Conservation (phyloP, 345 rosid genomes). For the Rhodamnia argentea region DNA sequence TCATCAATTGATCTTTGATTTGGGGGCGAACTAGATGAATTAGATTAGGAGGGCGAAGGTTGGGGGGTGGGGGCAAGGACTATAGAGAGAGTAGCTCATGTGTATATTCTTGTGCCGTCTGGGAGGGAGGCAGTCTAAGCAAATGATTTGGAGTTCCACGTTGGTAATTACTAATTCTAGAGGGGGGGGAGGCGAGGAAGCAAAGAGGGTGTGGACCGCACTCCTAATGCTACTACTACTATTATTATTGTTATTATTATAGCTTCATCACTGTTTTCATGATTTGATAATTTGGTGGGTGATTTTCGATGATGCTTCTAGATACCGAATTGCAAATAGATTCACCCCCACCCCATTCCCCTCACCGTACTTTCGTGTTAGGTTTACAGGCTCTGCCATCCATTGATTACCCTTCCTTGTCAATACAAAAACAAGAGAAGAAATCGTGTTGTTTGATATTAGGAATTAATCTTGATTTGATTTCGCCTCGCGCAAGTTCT, state of each 20-base stretch:
- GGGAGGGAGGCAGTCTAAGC: neutral
- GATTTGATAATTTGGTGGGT: neutral
- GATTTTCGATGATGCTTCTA: neutral
- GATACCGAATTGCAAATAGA: neutral
- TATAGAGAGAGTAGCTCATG: neutral
- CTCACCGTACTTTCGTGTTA: neutral
- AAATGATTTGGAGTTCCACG: neutral
- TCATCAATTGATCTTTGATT: neutral
- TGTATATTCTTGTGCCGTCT: neutral
- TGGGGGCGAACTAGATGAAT: neutral
- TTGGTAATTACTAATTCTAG: neutral
- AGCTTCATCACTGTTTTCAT: neutral
- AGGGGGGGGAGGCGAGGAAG: neutral
- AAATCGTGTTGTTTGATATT: neutral
- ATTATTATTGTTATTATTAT: neutral
- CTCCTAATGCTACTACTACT: neutral
- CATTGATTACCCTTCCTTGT: neutral
- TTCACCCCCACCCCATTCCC: neutral
- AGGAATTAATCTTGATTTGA: neutral
- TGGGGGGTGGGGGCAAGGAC: neutral
- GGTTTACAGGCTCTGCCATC: neutral
- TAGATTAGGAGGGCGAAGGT: neutral
- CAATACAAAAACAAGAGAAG: neutral
- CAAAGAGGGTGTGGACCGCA: neutral
- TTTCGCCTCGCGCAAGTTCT: neutral